Evolutionary conservation across 2,329 filamentous ascomycete genomes (phyloP).

Genomic region (Leptographium lundbergii): DNA sequence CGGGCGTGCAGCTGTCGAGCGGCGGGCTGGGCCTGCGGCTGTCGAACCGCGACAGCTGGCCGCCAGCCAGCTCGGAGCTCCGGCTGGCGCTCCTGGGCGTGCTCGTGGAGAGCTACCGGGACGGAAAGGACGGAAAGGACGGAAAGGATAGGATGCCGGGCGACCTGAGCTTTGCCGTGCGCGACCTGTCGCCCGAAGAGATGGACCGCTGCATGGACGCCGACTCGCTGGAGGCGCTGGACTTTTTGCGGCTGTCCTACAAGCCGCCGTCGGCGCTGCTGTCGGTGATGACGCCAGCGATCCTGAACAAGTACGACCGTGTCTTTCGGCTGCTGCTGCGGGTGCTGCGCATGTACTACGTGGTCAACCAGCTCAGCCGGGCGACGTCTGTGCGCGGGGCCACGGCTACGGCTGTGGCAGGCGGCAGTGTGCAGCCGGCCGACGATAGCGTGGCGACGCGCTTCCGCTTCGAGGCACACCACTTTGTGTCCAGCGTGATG

Average conservation of each 20-base stretch:
- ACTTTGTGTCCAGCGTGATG: slow-evolving; percentile 62
- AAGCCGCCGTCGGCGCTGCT: slow-evolving; percentile 60
- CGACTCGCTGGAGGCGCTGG: slow-evolving; percentile 73
- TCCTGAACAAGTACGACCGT: slow-evolving; percentile 69
- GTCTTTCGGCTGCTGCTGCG: slow-evolving; percentile 73
- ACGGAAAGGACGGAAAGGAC: slow-evolving; percentile 10
- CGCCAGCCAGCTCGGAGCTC: slow-evolving; percentile 87
- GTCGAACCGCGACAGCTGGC: slow-evolving; percentile 74
- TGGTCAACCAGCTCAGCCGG: slow-evolving; percentile 52
- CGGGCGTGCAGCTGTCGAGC: slow-evolving; percentile 54
- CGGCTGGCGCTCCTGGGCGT: slow-evolving; percentile 79
- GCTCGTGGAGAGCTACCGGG: slow-evolving; percentile 58
- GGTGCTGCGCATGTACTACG: slow-evolving; percentile 65
- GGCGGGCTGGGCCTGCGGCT: slow-evolving; percentile 73
- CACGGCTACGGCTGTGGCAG: slow-evolving; percentile 9
- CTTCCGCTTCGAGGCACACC: slow-evolving; percentile 65
- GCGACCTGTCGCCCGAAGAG: slow-evolving; percentile 65
- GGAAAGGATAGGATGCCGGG: slow-evolving; percentile 40
- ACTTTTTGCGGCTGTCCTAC: slow-evolving; percentile 83
- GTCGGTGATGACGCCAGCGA: slow-evolving; percentile 56
- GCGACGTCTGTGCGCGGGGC: slow-evolving; percentile 23
- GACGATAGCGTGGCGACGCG: slow-evolving; percentile 23
- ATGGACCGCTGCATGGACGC: slow-evolving; percentile 76
- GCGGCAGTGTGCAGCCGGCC: slow-evolving; percentile 1
- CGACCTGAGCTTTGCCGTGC: slow-evolving; percentile 69